Conservation (phyloP, 345 rosid species). For the Kernera saxatilis region DNA sequence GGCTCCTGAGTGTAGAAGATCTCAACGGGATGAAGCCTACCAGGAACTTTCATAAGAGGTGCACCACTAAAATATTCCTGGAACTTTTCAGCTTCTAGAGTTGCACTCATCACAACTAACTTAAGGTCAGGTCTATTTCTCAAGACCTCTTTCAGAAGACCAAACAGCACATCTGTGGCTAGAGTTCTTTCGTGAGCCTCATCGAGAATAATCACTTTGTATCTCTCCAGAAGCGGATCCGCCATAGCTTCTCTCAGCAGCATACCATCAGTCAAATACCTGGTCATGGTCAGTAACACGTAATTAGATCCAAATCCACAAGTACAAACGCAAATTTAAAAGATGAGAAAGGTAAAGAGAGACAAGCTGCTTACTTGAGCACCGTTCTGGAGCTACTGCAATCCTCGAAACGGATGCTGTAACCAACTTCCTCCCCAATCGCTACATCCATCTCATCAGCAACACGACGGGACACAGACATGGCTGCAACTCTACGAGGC, state of each 20-base stretch:
- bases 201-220: constrained; percentile 93
- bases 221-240: constrained; percentile 92
- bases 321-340: background rate
- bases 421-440: constrained; percentile 98
- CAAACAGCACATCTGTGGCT: constrained; percentile 92
- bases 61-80: constrained; percentile 89
- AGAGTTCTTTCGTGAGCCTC: constrained; percentile 98
- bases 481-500: constrained; percentile 98
- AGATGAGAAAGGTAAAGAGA: background rate
- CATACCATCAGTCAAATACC: constrained; percentile 99
- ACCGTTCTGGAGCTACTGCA: constrained; percentile 83
- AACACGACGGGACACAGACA: constrained; percentile 99
- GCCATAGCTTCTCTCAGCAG: constrained; percentile 97
- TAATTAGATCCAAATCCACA: background rate
- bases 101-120: constrained; percentile 99
- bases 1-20: constrained; percentile 96
- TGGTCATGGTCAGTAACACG: constrained; percentile 12
- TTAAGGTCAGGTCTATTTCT: constrained; percentile 79
- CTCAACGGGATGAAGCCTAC: constrained; percentile 97
- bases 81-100: constrained; percentile 98
- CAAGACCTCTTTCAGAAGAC: constrained; percentile 89
- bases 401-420: constrained; percentile 95
- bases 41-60: constrained; percentile 98
- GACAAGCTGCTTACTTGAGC: constrained; percentile 57
- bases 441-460: constrained; percentile 99